These are phyloP conservation scores for Termitomyces sp. DNA, from an alignment of 768 basidiomycete species.

Conservation along the genomic window DNA sequence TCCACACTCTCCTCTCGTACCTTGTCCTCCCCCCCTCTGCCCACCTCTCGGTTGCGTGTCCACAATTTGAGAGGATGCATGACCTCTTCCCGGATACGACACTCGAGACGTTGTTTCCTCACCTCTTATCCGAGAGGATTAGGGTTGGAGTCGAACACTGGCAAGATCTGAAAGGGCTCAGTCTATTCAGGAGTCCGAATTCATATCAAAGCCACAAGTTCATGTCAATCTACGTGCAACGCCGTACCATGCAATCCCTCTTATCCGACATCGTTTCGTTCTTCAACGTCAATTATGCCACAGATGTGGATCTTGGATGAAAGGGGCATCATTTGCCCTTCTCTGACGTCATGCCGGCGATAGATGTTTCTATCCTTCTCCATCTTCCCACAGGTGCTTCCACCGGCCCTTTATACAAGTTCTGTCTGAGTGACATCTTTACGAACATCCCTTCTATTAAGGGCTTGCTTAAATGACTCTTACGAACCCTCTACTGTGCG, in stretches of 20 bases:
- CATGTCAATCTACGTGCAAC: background rate
- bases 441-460: too few species aligned
- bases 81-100: background rate
- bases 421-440: too few species aligned
- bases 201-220: too few species aligned
- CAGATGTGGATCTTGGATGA: background rate
- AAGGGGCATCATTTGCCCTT: too few species aligned
- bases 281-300: background rate
- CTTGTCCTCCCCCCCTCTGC: background rate
- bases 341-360: too few species aligned
- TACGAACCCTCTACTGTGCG: too few species aligned
- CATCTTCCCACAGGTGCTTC: too few species aligned
- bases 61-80: background rate
- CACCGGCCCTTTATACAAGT: too few species aligned
- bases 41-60: background rate
- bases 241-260: background rate
- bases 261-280: background rate
- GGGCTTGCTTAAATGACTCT: too few species aligned
- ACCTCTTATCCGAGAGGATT: background rate
- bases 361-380: too few species aligned
- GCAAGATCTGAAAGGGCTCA: constrained; percentile 34
- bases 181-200: constrained; percentile 29
- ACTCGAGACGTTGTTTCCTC: background rate
- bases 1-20: background rate
- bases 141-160: background rate